Conservation (phyloP, 306 rosid species). For the Corylus avellana region DNA sequence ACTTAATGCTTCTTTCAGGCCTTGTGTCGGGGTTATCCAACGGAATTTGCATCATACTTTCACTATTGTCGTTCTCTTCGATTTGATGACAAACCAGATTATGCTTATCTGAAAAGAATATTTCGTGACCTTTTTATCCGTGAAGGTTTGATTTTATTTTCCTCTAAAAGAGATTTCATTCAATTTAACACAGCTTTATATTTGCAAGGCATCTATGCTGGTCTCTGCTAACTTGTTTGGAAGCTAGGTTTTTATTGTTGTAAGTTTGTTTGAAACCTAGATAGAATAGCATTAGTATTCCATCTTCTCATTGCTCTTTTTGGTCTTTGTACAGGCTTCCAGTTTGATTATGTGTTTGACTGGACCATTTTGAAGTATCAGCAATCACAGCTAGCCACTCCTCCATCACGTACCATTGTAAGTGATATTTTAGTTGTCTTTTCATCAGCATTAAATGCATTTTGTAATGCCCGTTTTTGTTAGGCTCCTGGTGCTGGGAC, state of each 20-base stretch:
- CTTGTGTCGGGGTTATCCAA: conserved; percentile 91
- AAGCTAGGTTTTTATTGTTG: not conserved
- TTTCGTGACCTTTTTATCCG: conserved; percentile 94
- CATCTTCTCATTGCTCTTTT: conserved; percentile 16
- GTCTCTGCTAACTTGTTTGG: conserved; percentile 7
- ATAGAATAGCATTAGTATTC: conserved; percentile 1
- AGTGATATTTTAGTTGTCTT: conserved; percentile 17
- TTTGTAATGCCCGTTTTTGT: conserved; percentile 21
- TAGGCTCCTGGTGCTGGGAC: conserved; percentile 81
- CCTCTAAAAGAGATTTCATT: conserved; percentile 5
- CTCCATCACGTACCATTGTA: conserved; percentile 75
- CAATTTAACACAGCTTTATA: not conserved
- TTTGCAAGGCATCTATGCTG: not conserved
- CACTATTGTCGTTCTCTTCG: conserved; percentile 95
- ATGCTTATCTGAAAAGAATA: conserved; percentile 92
- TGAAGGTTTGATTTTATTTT: conserved; percentile 60
- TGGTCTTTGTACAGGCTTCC: conserved; percentile 67
- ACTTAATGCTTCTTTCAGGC: conserved; percentile 61
- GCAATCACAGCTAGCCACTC: conserved; percentile 86
- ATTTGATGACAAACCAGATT: conserved; percentile 95
- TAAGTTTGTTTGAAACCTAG: not conserved
- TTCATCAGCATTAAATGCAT: conserved; percentile 15
- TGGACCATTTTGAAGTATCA: conserved; percentile 98
- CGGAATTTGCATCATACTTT: conserved; percentile 96
- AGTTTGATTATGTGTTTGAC: conserved; percentile 94